Conservation (phyloP, 106 monocot genomes). For the Dactylorhiza incarnata region DNA sequence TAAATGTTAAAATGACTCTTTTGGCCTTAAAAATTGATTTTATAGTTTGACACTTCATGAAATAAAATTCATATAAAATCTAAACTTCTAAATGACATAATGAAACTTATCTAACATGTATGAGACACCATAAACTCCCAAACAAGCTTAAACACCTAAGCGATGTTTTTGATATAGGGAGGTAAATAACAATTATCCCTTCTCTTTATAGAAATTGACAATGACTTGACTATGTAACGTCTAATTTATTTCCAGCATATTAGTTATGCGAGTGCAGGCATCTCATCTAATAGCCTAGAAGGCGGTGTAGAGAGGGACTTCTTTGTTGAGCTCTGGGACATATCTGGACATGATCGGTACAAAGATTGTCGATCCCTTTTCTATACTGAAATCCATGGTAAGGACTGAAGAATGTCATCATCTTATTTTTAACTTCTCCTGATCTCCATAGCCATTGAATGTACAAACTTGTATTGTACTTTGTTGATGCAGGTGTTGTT, state of each 20-base stretch:
- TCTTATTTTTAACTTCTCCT: neutral
- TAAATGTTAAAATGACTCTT: too few relatives aligned
- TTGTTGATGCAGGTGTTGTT: neutral
- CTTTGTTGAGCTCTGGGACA: slow-evolving; percentile 96
- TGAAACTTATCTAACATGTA: too few relatives aligned
- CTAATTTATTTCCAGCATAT: slow-evolving; percentile 43
- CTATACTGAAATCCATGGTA: slow-evolving; percentile 83
- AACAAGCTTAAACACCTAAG: too few relatives aligned
- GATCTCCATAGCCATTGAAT: too few relatives aligned
- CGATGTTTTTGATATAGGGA: too few relatives aligned
- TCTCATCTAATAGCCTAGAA: slow-evolving; percentile 70
- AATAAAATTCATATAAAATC: too few relatives aligned
- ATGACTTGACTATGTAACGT: neutral
- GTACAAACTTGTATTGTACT: too few relatives aligned
- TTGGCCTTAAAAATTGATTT: too few relatives aligned
- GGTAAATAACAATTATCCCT: neutral
- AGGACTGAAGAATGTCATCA: slow-evolving; percentile 5
- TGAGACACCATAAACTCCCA: too few relatives aligned
- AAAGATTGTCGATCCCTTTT: slow-evolving; percentile 79
- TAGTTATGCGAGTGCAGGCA: slow-evolving; percentile 62
- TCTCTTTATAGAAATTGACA: neutral
- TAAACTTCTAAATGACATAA: too few relatives aligned
- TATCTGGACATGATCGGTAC: slow-evolving; percentile 82
- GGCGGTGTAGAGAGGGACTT: slow-evolving; percentile 65
- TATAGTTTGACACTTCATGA: too few relatives aligned